Evolutionary conservation across 305 asterid genomes (phyloP).

Genomic region (Fraxinus nigra): DNA sequence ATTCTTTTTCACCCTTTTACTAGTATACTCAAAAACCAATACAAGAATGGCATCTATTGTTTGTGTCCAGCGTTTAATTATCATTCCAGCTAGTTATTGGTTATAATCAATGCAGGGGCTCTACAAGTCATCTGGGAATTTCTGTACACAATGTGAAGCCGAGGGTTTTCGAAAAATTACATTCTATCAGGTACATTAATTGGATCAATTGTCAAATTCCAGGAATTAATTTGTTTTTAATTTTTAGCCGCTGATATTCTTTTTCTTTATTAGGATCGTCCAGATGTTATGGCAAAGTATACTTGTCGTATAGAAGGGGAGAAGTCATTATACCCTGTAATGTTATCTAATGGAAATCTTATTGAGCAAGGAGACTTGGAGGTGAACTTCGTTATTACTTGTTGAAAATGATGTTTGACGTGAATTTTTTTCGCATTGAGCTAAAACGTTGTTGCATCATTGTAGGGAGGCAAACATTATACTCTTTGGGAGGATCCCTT

Average conservation of each 20-base stretch:
- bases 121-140: slow-evolving; percentile 82
- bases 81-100: slow-evolving; percentile 14
- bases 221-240: background rate
- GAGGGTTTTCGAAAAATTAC: slow-evolving; percentile 92
- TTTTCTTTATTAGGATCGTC: slow-evolving; percentile 64
- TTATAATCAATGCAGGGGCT: slow-evolving; percentile 63
- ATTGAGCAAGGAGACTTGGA: slow-evolving; percentile 76
- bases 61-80: background rate
- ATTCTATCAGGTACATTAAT: slow-evolving; percentile 63
- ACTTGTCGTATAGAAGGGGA: slow-evolving; percentile 84
- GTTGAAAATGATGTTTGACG: background rate
- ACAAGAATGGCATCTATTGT: background rate
- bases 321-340: slow-evolving; percentile 76
- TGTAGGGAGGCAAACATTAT: slow-evolving; percentile 74
- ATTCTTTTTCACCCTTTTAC: background rate
- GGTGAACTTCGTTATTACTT: slow-evolving; percentile 36
- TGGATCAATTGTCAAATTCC: background rate
- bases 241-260: slow-evolving; percentile 22
- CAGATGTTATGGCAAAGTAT: slow-evolving; percentile 87
- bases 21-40: background rate
- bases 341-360: slow-evolving; percentile 82
- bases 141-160: slow-evolving; percentile 95
- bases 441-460: slow-evolving; percentile 9
- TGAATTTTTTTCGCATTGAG: background rate
- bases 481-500: slow-evolving; percentile 86